These are phyloP conservation scores for Heterococcus sp. DNA, from an alignment of 108 stramenopile species.

Conservation along the genomic window DNA sequence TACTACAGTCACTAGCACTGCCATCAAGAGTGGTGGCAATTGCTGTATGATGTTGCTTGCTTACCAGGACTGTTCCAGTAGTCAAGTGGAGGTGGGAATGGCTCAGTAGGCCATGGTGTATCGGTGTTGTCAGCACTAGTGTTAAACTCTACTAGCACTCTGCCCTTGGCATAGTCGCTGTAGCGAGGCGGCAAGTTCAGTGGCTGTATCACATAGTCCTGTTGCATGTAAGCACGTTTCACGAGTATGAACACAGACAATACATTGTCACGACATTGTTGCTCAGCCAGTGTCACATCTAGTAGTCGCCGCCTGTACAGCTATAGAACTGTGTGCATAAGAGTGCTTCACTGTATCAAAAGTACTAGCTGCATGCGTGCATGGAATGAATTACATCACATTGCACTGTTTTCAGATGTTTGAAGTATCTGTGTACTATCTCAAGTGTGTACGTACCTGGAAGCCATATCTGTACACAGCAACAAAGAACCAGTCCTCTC, in stretches of 20 bases:
- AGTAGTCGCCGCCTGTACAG: too few species aligned
- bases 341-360: too few species aligned
- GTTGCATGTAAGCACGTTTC: background rate
- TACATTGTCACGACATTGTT: too few species aligned
- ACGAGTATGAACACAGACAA: background rate
- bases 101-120: slow-evolving; percentile 43
- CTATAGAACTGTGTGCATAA: too few species aligned
- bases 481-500: slow-evolving; percentile 43
- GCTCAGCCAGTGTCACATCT: too few species aligned
- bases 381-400: too few species aligned
- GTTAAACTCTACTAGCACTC: slow-evolving; percentile 69
- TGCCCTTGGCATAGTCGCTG: slow-evolving; percentile 64
- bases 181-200: slow-evolving; percentile 77
- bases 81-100: slow-evolving; percentile 18
- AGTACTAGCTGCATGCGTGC: too few species aligned
- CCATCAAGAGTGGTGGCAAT: too few species aligned
- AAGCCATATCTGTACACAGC: slow-evolving; percentile 23
- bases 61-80: slow-evolving; percentile 63
- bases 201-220: slow-evolving; percentile 53
- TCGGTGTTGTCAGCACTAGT: slow-evolving; percentile 44
- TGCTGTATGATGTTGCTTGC: too few species aligned
- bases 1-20: too few species aligned
- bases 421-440: too few species aligned
- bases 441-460: background rate
- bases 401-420: too few species aligned